These are phyloP conservation scores for Thraustochytrium striatum DNA, from an alignment of 352 stramenopile genomes.

Conservation along the genomic window DNA sequence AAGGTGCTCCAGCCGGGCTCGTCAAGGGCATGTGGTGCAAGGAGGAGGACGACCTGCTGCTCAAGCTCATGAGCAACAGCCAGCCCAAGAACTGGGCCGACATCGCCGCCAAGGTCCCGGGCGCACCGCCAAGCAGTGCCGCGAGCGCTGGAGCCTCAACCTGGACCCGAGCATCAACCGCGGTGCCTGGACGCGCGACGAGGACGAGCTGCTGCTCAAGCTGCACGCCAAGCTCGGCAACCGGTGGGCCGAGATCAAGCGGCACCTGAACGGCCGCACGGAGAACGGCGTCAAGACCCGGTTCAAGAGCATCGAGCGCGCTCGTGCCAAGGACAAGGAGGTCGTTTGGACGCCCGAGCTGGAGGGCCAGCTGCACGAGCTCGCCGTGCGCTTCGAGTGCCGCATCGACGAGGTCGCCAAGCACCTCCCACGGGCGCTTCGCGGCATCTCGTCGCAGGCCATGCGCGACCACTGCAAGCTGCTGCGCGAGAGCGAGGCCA, in stretches of 20 bases:
- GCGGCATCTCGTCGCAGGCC: slow-evolving; percentile 39
- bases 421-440: slow-evolving; percentile 17
- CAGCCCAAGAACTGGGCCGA: slow-evolving; percentile 67
- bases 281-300: slow-evolving; percentile 81
- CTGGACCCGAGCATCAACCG: slow-evolving; percentile 78
- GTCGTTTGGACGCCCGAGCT: slow-evolving; percentile 35
- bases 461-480: slow-evolving; percentile 44
- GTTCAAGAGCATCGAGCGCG: slow-evolving; percentile 72
- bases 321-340: slow-evolving; percentile 54
- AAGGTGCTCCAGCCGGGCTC: slow-evolving; percentile 79
- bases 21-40: slow-evolving; percentile 80
- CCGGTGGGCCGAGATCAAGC: slow-evolving; percentile 77
- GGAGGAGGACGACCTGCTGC: slow-evolving; percentile 79
- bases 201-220: slow-evolving; percentile 70
- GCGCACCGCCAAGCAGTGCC: slow-evolving; percentile 77
- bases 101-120: slow-evolving; percentile 74
- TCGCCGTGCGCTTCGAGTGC: slow-evolving; percentile 40
- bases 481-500: slow-evolving; percentile 26
- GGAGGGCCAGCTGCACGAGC: slow-evolving; percentile 35
- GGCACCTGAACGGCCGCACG: slow-evolving; percentile 71
- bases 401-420: slow-evolving; percentile 42
- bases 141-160: slow-evolving; percentile 81
- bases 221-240: slow-evolving; percentile 66
- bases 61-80: slow-evolving; percentile 60
- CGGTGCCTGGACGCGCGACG: slow-evolving; percentile 71